Evolutionary conservation across 2,329 filamentous ascomycete species (phyloP).

Genomic region (Boeremia lycopersici): DNA sequence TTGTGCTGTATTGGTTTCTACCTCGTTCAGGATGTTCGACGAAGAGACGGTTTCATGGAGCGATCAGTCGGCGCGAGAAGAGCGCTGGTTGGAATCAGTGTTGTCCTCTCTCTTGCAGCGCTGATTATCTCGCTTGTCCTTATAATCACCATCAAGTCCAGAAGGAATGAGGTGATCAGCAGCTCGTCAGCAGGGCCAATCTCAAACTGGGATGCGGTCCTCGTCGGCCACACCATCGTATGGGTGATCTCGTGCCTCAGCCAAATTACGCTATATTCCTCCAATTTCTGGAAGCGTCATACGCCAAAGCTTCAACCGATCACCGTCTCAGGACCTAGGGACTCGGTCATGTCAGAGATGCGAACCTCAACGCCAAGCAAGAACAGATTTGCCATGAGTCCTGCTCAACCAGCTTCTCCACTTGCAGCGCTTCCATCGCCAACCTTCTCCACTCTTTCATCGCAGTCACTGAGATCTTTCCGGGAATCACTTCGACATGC

Average conservation of each 20-base stretch:
- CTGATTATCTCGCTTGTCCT: conserved; percentile 35
- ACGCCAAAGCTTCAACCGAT: conserved; percentile 27
- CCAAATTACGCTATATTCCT: conserved; percentile 40
- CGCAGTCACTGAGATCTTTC: conserved; percentile 45
- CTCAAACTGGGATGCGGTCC: conserved; percentile 28
- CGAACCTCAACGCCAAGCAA: conserved; percentile 30
- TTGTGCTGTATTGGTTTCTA: conserved; percentile 39
- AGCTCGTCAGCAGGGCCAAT: conserved; percentile 21
- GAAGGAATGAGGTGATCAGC: conserved; percentile 24
- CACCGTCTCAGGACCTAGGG: conserved; percentile 35
- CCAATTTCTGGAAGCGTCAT: conserved; percentile 31
- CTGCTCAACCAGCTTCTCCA: conserved; percentile 33
- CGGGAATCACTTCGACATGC: conserved; percentile 47
- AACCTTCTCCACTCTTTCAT: conserved; percentile 44
- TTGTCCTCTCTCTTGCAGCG: conserved; percentile 31
- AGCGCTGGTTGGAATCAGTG: conserved; percentile 28
- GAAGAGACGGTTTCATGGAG: conserved; percentile 31
- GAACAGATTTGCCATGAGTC: conserved; percentile 34
- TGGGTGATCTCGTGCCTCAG: conserved; percentile 41
- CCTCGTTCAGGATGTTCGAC: conserved; percentile 38
- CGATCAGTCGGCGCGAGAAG: conserved; percentile 24
- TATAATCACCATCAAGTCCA: conserved; percentile 35
- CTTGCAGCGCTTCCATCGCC: conserved; percentile 43
- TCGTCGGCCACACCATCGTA: conserved; percentile 46
- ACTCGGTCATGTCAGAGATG: conserved; percentile 46